Conservation (phyloP, 2,329 filamentous ascomycete species). For the Leptodontidium sp. region DNA sequence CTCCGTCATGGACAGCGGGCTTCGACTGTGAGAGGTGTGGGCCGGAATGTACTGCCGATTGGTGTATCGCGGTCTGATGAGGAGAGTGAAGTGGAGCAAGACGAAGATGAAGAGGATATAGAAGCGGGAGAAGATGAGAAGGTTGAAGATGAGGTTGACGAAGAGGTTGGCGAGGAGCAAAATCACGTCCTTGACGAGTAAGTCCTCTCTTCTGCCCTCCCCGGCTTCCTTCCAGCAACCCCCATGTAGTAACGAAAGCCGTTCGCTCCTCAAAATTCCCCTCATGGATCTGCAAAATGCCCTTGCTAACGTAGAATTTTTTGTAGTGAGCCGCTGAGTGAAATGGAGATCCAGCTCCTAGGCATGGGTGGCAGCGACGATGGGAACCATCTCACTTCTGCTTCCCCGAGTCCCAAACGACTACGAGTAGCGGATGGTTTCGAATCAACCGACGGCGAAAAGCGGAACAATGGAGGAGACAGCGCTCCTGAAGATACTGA, state of each 20-base stretch:
- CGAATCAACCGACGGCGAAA: not conserved
- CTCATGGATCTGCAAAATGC: not conserved
- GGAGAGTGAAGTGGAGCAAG: not conserved
- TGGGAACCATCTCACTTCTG: not conserved
- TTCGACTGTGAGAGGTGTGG: not conserved
- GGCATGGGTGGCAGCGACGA: not conserved
- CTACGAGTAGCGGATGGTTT: not conserved
- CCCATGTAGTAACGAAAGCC: no score
- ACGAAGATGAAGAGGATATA: no score
- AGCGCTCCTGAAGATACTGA: not conserved
- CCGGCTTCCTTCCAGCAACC: no score
- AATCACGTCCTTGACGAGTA: not conserved
- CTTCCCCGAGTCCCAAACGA: slow-evolving; percentile 7
- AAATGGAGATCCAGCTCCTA: slow-evolving; percentile 3
- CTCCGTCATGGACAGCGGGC: not conserved
- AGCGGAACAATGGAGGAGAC: not conserved
- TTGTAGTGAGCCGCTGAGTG: slow-evolving; percentile 9
- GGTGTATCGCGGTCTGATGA: not conserved
- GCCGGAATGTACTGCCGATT: not conserved
- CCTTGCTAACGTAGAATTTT: not conserved
- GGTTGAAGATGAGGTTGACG: not conserved
- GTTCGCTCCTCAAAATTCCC: not conserved
- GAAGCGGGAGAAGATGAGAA: not conserved
- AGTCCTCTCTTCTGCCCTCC: not conserved
- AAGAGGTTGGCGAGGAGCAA: not conserved